Evolutionary conservation across 441 rosid species (phyloP).

Genomic region (Codiaeum variegatum): DNA sequence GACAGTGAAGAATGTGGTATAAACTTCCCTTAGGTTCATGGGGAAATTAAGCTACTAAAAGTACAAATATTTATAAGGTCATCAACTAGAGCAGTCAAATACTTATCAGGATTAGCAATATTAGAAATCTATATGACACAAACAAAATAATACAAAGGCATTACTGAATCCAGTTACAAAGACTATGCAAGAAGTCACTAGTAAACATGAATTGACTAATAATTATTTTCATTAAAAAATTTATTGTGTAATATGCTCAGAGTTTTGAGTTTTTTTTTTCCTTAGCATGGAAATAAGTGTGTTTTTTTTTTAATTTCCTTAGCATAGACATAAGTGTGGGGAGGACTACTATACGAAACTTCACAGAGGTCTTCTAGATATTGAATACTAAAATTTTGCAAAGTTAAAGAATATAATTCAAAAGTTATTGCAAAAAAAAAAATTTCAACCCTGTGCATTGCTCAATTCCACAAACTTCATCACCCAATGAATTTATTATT

Average conservation of each 20-base stretch:
- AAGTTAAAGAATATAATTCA: background rate
- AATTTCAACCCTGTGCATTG: background rate
- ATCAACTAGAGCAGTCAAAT: conserved; percentile 29
- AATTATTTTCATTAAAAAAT: background rate
- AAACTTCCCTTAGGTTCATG: too few species aligned
- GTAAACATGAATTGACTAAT: background rate
- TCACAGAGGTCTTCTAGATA: background rate
- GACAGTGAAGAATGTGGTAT: too few species aligned
- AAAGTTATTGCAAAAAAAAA: background rate
- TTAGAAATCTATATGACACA: too few species aligned
- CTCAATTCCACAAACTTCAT: background rate
- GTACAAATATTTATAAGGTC: background rate
- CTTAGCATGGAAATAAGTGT: background rate
- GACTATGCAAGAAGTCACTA: background rate
- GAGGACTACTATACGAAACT: background rate
- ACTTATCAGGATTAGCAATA: conserved; percentile 79
- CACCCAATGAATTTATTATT: background rate
- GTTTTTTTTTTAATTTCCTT: too few species aligned
- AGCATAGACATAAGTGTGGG: background rate
- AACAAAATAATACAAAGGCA: background rate
- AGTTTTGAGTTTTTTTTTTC: background rate
- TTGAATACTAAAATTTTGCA: background rate
- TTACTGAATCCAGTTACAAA: background rate
- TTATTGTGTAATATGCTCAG: background rate
- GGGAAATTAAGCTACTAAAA: conserved; percentile 17